Base-by-base conservation (phyloP, 2,329 filamentous ascomycete species). In the Rhinocladiella mackenziei region DNA sequence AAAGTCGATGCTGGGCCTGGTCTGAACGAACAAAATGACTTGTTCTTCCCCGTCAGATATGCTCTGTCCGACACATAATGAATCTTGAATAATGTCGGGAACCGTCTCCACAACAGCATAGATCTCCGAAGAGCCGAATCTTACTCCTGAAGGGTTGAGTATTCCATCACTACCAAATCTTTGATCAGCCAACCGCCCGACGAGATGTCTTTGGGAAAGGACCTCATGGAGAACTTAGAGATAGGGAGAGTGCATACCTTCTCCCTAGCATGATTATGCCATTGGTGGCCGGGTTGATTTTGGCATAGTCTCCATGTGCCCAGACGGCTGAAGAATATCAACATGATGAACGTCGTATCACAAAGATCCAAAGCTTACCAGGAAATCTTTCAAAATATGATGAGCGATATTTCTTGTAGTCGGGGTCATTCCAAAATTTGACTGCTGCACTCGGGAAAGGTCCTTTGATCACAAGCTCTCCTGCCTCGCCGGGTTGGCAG, bases 51-150 rank as follows among this genome's bases (percentile, higher is more conserved):
- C 54, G 54, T 81, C 78, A 1, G 78, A 78, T 15, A 86, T 66
- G 14, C 86, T 69, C 65, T 89, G 85, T 0, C 86, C 86, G 0
- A 92, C 84, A 91, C 85, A 45, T 84, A 89, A 15, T 91, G 70
- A n/a, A 79, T 81, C 59, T 91, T 86, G 4, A 72, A 71, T 2
- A 91, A 65, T 37, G 73, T 68, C 8, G 76, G 68, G 49, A 89
- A 89, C 40, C 13, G 58, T 58, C n/a, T n/a, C n/a, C 17, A 96
- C 68, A 9, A 95, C 74, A 61, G 95, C 96, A 66, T 97, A 97
- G 14, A 97, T 94, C 70, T 97, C 91, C 1, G 89, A 89, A 23
- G 82, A 88, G 5, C 91, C 91, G 60, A 97, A 97, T 0, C 91
- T 75, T 15, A 97, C 88, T 2, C 18, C 22, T 0, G 84, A 78